Evolutionary conservation across 441 rosid genomes (phyloP).

Genomic region (Daphne laureola): DNA sequence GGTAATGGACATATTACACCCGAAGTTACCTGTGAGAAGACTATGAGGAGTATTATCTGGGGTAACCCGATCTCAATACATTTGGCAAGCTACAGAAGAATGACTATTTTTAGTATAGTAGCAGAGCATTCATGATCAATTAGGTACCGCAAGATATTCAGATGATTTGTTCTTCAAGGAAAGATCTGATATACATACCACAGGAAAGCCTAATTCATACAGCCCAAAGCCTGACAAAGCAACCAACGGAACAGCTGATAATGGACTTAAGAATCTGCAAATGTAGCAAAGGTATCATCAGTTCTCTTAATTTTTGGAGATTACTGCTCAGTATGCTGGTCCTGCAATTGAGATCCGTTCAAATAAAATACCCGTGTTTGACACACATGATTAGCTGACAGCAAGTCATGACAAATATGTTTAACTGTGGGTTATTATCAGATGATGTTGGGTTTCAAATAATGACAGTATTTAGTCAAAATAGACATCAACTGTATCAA

Average conservation of each 20-base stretch:
- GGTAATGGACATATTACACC: neutral
- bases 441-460: too few species aligned
- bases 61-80: slow-evolving; percentile 73
- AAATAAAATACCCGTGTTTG: too few species aligned
- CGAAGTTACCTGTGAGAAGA: slow-evolving; percentile 50
- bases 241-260: slow-evolving; percentile 58
- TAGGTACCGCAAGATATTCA: neutral
- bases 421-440: too few species aligned
- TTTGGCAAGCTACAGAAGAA: slow-evolving; percentile 45
- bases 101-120: neutral
- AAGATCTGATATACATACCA: slow-evolving; percentile 35
- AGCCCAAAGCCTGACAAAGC: slow-evolving; percentile 62
- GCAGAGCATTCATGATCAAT: neutral
- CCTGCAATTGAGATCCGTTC: too few species aligned
- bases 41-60: slow-evolving; percentile 44
- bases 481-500: too few species aligned
- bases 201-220: slow-evolving; percentile 60
- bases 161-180: slow-evolving; percentile 2
- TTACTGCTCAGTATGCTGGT: too few species aligned
- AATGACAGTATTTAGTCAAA: too few species aligned
- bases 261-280: slow-evolving; percentile 55
- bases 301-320: too few species aligned
- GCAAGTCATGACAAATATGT: too few species aligned
- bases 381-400: too few species aligned
- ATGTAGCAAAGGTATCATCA: slow-evolving; percentile 10